These are phyloP conservation scores for Emmonsia crescens DNA, from an alignment of 2,329 filamentous ascomycete species.

Conservation along the genomic window DNA sequence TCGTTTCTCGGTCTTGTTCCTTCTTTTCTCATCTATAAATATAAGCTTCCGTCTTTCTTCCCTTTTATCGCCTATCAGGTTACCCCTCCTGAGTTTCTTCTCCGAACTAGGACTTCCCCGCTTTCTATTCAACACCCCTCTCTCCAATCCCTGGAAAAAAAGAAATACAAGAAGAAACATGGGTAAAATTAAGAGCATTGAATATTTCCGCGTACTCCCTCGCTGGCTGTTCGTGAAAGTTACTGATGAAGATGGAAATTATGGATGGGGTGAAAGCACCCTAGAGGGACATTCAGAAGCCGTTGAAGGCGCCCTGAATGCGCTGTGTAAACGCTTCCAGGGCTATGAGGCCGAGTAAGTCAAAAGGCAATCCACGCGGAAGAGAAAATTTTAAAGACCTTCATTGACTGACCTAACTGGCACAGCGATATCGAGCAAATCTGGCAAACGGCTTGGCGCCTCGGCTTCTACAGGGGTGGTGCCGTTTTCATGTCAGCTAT, in stretches of 20 bases:
- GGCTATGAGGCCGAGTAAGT: slow-evolving; percentile 60
- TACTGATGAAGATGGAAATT: slow-evolving; percentile 51
- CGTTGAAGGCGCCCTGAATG: slow-evolving; percentile 62
- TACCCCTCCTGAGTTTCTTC: not conserved
- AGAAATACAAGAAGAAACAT: slow-evolving; percentile 28
- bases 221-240: slow-evolving; percentile 72
- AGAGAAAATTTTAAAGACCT: not conserved
- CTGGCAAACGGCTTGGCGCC: slow-evolving; percentile 63
- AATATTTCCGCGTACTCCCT: slow-evolving; percentile 65
- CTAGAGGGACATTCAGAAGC: slow-evolving; percentile 64
- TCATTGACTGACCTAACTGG: not conserved
- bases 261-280: slow-evolving; percentile 65
- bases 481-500: slow-evolving; percentile 72
- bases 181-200: slow-evolving; percentile 54
- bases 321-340: slow-evolving; percentile 50
- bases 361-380: not conserved
- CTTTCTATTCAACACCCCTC: not conserved
- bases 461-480: slow-evolving; percentile 65
- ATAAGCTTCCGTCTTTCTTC: not conserved
- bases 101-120: not conserved
- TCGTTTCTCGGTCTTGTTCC: not conserved
- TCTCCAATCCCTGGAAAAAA: not conserved
- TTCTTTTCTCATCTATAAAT: not conserved
- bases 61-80: not conserved
- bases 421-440: slow-evolving; percentile 65